phyloP scores from a whole-genome alignment of 441 rosid species.

The Adansonia gregorii region DNA sequence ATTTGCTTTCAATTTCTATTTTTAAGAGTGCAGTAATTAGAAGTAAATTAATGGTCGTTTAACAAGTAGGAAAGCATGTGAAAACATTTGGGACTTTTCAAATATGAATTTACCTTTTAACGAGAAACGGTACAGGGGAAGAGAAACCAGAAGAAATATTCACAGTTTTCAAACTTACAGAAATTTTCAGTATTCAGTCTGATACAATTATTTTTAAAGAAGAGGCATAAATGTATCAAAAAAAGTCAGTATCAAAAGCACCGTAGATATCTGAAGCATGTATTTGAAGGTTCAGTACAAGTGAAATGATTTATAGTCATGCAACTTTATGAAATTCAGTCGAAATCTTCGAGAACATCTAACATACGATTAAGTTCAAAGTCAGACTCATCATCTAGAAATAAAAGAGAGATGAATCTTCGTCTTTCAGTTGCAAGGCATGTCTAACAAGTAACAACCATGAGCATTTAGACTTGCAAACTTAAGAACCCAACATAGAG shows the following conservation, averaged over 20 bases:
- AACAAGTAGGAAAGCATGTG: too few relatives aligned
- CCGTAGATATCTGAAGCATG: background rate
- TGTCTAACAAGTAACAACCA: background rate
- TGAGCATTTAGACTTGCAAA: background rate
- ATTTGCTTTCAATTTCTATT: background rate
- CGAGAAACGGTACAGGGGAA: background rate
- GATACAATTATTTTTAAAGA: background rate
- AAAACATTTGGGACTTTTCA: too few relatives aligned
- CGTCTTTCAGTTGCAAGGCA: background rate
- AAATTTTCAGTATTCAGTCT: background rate
- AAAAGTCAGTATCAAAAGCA: background rate
- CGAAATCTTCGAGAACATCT: background rate
- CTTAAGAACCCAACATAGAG: background rate
- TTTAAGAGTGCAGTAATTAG: background rate
- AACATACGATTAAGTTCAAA: background rate
- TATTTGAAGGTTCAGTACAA: background rate
- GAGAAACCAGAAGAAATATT: background rate
- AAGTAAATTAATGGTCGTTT: too few relatives aligned
- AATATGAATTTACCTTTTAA: too few relatives aligned
- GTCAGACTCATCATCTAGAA: background rate
- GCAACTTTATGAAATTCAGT: constrained; percentile 6
- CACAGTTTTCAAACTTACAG: background rate
- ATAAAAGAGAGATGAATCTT: background rate
- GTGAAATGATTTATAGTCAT: background rate
- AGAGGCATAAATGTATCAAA: background rate